These are phyloP conservation scores for Leishmania major DNA, from an alignment of 208 protist species.

Conservation along the genomic window DNA sequence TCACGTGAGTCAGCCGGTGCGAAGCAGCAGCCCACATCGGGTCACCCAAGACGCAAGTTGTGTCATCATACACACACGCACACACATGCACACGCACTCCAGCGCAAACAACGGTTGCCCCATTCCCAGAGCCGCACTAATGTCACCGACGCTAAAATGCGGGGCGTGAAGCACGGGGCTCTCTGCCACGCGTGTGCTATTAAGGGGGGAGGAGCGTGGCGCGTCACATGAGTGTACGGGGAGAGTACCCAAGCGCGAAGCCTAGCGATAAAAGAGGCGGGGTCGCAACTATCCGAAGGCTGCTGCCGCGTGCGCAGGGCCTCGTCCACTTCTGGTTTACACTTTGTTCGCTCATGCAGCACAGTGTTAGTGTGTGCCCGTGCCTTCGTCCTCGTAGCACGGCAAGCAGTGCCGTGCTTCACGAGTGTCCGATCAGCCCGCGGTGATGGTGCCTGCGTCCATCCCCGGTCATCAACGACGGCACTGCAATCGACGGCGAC, in stretches of 20 bases:
- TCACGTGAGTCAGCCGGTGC: no score
- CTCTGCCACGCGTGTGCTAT: neutral
- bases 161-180: neutral
- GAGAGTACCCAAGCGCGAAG: no score
- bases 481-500: neutral
- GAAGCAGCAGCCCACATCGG: no score
- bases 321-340: neutral
- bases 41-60: no score
- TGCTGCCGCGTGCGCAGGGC: neutral
- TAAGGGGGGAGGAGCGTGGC: no score
- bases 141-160: neutral
- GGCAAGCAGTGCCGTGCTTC: neutral
- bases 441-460: neutral
- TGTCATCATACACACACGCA: no score
- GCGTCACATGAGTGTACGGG: neutral
- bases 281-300: neutral
- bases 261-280: neutral
- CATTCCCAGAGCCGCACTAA: neutral
- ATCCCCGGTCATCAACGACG: neutral
- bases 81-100: no score
- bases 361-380: no score
- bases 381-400: neutral
- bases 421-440: neutral
- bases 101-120: no score
- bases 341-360: neutral